Conservation (phyloP, 2,329 filamentous ascomycete species). For the Arthroderma uncinatum region DNA sequence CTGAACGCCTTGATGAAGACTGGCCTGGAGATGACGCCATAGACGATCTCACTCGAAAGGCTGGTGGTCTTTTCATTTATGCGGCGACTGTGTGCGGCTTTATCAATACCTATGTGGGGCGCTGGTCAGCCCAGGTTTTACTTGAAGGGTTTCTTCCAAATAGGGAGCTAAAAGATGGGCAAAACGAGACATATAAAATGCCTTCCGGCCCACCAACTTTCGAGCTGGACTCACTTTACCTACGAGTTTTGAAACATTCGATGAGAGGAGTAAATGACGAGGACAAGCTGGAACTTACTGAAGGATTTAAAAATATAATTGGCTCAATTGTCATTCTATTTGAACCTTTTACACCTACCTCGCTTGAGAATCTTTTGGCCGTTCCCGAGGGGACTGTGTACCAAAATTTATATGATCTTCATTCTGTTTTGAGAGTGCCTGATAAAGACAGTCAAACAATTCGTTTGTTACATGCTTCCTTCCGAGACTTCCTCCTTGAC, state of each 20-base stretch:
- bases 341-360: constrained; percentile 16
- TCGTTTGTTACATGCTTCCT: constrained; percentile 22
- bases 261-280: constrained; percentile 12
- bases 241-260: constrained; percentile 19
- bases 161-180: neutral
- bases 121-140: neutral
- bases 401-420: constrained; percentile 12
- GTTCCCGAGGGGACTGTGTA: constrained; percentile 9
- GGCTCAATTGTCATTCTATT: constrained; percentile 19
- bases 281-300: constrained; percentile 10
- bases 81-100: constrained; percentile 20
- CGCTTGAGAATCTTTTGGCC: constrained; percentile 13
- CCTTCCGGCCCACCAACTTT: constrained; percentile 8
- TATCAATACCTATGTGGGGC: neutral
- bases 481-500: constrained; percentile 21
- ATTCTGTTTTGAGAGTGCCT: constrained; percentile 18
- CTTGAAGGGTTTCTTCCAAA: neutral
- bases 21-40: neutral
- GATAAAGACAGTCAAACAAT: constrained; percentile 10
- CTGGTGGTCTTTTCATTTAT: constrained; percentile 6
- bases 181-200: neutral
- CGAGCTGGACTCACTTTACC: constrained; percentile 22
- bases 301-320: constrained; percentile 18
- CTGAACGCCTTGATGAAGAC: neutral
- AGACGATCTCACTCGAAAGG: neutral